Base-by-base conservation (phyloP, 495 filamentous ascomycete genomes). In the Daldinia bambusicola region DNA sequence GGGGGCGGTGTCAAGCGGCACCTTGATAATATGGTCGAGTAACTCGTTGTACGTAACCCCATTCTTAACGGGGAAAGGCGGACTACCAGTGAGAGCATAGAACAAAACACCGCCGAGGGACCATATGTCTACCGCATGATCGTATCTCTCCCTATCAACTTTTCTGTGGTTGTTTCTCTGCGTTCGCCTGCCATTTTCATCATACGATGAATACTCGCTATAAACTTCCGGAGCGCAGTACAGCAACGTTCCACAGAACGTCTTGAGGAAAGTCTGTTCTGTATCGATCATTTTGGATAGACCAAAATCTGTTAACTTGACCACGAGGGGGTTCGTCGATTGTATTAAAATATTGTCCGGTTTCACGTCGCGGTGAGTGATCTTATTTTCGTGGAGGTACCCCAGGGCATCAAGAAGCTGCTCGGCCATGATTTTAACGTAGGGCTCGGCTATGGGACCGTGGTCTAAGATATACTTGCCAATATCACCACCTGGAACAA, bases 161-260 rank as follows among this genome's bases (percentile, higher is more conserved):
- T 62, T 40, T 4, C 78, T 76, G 6, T 74, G 73, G 45, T 79
- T 79, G 26, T 76, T 81, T 30, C 79, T 82, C 26, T 76, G 75
- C 32, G 81, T 78, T 50, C 84, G 82, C 14, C 78, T 77, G 50
- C 84, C 84, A 37, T 69, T 62, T 6, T 79, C 71, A 67, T 86
- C 82, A 67, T 88, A 89, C 48, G 87, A 82, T n/a, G 80, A 78
- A 77, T 93, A 97, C 57, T 94, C 91, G 0, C 91, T 91, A 75
- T 97, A 99, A 2, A 99, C 93, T 75, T 99, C 95, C 1, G 95
- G 95, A 2, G 95, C 95, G 75, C 96, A 97, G 76, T 98, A 99
- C 9, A 98, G 83, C 38, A 98, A 85, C 0, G 95, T 99, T 10
- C 95, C 95, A 76, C 95, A 99, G 75, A 99, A 99, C 0, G 95